phyloP scores from a whole-genome alignment of 768 basidiomycete species.

The Coprinellus micaceus region DNA sequence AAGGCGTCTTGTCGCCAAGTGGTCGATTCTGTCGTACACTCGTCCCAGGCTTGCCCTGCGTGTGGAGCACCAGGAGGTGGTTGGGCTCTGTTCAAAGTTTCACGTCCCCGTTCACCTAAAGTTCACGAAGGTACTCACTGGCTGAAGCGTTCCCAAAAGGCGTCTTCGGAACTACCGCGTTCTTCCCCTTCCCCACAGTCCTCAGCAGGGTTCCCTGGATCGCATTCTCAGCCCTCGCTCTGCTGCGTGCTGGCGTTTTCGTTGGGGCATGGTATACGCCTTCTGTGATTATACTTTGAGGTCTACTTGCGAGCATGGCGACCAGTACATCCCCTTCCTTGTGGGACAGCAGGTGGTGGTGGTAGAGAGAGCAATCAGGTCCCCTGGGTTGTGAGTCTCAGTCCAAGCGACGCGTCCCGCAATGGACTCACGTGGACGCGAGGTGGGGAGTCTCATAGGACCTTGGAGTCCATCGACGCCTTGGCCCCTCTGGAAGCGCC shows the following conservation, averaged over 20 bases:
- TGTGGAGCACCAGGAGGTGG: conserved; percentile 13
- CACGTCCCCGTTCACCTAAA: neutral
- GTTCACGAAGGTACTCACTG: conserved; percentile 24
- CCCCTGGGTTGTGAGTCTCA: too few species aligned
- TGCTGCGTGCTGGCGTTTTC: conserved; percentile 52
- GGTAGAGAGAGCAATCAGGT: too few species aligned
- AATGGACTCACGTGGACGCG: too few species aligned
- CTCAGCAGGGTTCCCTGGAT: conserved; percentile 34
- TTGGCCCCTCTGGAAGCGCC: too few species aligned
- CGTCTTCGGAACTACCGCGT: conserved; percentile 26
- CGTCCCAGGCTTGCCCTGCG: conserved; percentile 17
- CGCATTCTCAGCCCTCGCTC: conserved; percentile 48
- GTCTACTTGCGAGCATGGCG: conserved; percentile 38
- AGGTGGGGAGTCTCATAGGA: too few species aligned
- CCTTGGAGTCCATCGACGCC: too few species aligned
- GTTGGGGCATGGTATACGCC: conserved; percentile 24
- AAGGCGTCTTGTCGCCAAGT: conserved; percentile 73
- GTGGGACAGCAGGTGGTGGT: too few species aligned
- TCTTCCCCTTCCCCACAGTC: conserved; percentile 41
- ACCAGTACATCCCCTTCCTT: too few species aligned
- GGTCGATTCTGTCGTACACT: conserved; percentile 37
- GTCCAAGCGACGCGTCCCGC: too few species aligned
- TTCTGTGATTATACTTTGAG: conserved; percentile 29
- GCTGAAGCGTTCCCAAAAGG: conserved; percentile 33
- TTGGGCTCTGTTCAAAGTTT: conserved; percentile 15